phyloP scores from a whole-genome alignment of 169 alveolate species.

The Eimeria necatrix region DNA sequence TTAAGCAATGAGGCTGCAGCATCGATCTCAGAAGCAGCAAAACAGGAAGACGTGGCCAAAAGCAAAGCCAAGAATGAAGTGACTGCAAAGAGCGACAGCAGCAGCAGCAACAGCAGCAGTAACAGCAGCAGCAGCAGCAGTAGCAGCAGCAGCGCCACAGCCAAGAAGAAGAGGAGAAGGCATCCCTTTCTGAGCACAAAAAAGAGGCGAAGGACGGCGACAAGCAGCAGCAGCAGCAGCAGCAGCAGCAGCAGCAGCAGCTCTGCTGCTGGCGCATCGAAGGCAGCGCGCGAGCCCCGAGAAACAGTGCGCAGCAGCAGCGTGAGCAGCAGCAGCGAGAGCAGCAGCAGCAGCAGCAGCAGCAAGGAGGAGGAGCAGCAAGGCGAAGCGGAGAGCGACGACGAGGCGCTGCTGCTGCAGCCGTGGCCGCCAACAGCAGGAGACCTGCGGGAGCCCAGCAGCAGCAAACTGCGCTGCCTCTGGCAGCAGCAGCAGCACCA shows the following conservation, averaged over 20 bases:
- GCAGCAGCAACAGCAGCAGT: constrained; percentile 20
- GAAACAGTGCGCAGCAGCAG: background rate
- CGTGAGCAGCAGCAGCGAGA: constrained; percentile 24
- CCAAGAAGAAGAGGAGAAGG: constrained; percentile 32
- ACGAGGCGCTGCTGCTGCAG: constrained; percentile 62
- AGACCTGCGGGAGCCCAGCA: constrained; percentile 20
- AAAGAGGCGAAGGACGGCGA: constrained; percentile 24
- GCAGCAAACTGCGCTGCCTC: constrained; percentile 68
- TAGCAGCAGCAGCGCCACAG: background rate
- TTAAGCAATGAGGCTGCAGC: background rate
- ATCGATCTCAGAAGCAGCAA: background rate
- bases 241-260: constrained; percentile 38
- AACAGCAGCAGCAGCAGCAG: constrained; percentile 59
- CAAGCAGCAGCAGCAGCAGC: constrained; percentile 43
- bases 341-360: constrained; percentile 52
- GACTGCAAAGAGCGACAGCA: background rate
- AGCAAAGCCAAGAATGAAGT: background rate
- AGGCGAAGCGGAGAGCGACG: constrained; percentile 1
- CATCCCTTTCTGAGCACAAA: constrained; percentile 18
- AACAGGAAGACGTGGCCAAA: background rate
- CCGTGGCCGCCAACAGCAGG: constrained; percentile 69
- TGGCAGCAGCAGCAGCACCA: constrained; percentile 71
- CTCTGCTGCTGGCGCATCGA: background rate
- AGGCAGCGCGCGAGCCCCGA: background rate
- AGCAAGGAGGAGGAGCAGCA: constrained; percentile 49